Conservation (phyloP, 75 land plant species). For the Picea sitchensis region DNA sequence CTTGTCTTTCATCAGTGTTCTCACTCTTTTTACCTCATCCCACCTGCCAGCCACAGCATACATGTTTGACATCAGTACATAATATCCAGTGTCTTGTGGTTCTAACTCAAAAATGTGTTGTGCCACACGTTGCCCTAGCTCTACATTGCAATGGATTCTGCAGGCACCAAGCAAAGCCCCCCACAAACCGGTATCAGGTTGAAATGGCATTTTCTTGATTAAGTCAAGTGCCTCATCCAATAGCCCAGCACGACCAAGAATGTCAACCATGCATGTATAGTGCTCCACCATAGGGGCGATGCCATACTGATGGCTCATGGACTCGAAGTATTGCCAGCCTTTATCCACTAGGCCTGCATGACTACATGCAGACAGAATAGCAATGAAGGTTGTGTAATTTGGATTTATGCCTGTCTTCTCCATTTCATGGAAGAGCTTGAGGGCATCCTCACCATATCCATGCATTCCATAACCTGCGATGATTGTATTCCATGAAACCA, state of each 20-base stretch:
- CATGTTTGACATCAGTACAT: not conserved
- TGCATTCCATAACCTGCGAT: not conserved
- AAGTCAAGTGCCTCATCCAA: not conserved
- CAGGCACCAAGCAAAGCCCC: not conserved
- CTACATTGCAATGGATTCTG: not conserved
- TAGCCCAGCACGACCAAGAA: not conserved
- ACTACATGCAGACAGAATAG: not conserved
- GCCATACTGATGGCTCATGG: not conserved
- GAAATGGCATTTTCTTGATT: not conserved
- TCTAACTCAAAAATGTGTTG: not conserved
- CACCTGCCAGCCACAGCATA: not conserved
- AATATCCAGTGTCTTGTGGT: not conserved
- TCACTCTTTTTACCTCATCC: not conserved
- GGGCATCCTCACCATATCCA: not conserved
- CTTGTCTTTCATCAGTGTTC: not conserved
- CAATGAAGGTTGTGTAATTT: not conserved
- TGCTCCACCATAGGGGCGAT: not conserved
- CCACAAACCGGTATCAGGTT: not conserved
- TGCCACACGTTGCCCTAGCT: not conserved
- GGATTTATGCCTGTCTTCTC: not conserved
- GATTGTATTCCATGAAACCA: not conserved
- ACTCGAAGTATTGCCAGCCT: not conserved
- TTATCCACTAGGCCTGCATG: slow-evolving; percentile 1
- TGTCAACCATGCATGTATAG: not conserved
- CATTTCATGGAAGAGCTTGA: slow-evolving; percentile 2